Evolutionary conservation across 1,139 yeast genomes (phyloP), one percentile per base, ranked within the genome.

Genomic region (Diutina ranongensis): DNA sequence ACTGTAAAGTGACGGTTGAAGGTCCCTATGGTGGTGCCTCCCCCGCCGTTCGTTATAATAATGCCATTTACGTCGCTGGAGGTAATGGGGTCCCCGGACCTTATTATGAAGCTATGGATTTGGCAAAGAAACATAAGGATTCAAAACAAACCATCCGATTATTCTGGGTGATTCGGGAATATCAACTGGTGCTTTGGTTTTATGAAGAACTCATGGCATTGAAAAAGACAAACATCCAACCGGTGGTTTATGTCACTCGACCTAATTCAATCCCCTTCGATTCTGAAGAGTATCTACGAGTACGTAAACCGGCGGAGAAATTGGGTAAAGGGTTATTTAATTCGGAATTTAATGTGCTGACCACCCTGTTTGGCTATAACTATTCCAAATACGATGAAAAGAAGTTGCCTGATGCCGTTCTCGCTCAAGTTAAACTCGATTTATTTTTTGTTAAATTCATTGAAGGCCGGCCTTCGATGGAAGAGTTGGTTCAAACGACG

Each of bases 61-160:
- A 71, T 46, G 64, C 72, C 3, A 58, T 81, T 16, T 65, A 83
- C 44, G 54, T 83, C 46, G 79, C 82, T 1, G 54, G 57, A 16
- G 76, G 77, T 18, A 80, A 81, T 49, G 95, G 94, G 53, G 71
- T 85, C 51, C 83, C 94, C 2, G 76, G 78, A 8, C 64, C 69
- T 27, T 65, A 61, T 49, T 63, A 65, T 42, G 72, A 67, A 25
- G 42, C 42, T 1, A 4, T 9, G 8, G 20, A n/a, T 16, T 15
- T 38, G 16, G 42, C 42, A 20, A 25, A 25, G 33, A n/a, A 27
- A 1, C 42, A 25, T 25, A 13, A n/a, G 19, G 20, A 38, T 25
- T 21, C 42, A n/a, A 38, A 38, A 18, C 42, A 38, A 25, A 38
- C 42, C 3, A 22, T 76, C 35, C 64, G 66, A 44, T 60, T 79